Evolutionary conservation across 495 filamentous ascomycete genomes (phyloP), one percentile per base, ranked within the genome.

Genomic region (Talaromyces nanjingensis): DNA sequence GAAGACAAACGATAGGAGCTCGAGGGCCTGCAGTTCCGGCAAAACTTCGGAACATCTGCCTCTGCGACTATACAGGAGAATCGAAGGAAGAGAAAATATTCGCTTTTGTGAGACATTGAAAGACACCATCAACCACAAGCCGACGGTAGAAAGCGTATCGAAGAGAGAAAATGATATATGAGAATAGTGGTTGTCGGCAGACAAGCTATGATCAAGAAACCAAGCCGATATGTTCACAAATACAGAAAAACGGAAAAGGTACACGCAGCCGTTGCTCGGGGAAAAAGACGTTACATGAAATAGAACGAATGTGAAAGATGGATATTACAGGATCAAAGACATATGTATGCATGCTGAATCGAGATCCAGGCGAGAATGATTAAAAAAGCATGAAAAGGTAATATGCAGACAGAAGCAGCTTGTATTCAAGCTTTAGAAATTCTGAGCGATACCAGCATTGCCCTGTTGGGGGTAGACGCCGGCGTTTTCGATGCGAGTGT

Each of bases 371-470:
- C 59, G 59, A 62, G 37, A 60, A 42, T 33, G 33, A 47, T 14
- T n/a, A 60, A 7, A 60, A 47, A 12, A 34, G 34, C 29, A 16
- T 33, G 25, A 37, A 18, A 25, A 45, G n/a, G 6, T 9, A 61
- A 61, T 39, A 47, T 47, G 16, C 7, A 61, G 14, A 42, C 20
- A 31, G 37, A n/a, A 24, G n/a, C n/a, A 39, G 25, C 49, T 53
- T 53, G 18, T 9, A 20, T 53, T 53, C 56, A 49, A 61, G 24
- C 24, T 74, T 37, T 82, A 98, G 69, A 98, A 98, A 69, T 98
- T 98, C 72, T 97, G 94, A n/a, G 94, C 91, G 70, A 98, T 98
- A 58, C 94, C 94, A 31, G 92, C 91, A 69, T 90, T 96, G 29
- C 86, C 89, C 79, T 94, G 91, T 71, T 93, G 89, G 11, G 92